phyloP scores from a whole-genome alignment of 371 early-diverging fungal genomes.

The Entomophthora muscae region DNA sequence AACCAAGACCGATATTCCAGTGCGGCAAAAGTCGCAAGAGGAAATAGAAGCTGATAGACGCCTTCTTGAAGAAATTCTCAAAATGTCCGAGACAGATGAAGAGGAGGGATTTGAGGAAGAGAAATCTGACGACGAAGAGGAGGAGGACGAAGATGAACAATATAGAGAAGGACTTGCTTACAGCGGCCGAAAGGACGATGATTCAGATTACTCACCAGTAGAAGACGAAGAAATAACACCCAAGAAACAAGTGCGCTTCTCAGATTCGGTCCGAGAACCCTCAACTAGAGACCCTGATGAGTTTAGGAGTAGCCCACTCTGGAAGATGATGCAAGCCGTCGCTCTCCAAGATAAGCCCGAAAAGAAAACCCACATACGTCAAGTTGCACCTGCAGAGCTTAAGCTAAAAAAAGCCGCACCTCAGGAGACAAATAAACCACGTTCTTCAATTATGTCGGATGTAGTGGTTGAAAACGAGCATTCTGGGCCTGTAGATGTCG shows the following conservation, averaged over 20 bases:
- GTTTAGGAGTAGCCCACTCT: neutral
- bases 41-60: neutral
- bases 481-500: neutral
- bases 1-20: neutral
- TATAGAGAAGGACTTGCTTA: neutral
- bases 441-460: neutral
- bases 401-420: too few relatives aligned
- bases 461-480: neutral
- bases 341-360: neutral
- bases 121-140: neutral
- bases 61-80: neutral
- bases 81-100: neutral
- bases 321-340: conserved; percentile 1
- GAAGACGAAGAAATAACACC: neutral
- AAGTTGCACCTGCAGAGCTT: neutral
- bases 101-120: too few relatives aligned
- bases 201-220: neutral
- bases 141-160: neutral
- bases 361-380: neutral
- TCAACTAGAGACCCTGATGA: neutral
- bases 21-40: neutral
- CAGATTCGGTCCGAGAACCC: neutral
- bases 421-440: neutral
- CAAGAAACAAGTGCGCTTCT: neutral
- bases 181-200: neutral